Conservation (phyloP, 768 basidiomycete genomes). For the Termitomyces sp. region DNA sequence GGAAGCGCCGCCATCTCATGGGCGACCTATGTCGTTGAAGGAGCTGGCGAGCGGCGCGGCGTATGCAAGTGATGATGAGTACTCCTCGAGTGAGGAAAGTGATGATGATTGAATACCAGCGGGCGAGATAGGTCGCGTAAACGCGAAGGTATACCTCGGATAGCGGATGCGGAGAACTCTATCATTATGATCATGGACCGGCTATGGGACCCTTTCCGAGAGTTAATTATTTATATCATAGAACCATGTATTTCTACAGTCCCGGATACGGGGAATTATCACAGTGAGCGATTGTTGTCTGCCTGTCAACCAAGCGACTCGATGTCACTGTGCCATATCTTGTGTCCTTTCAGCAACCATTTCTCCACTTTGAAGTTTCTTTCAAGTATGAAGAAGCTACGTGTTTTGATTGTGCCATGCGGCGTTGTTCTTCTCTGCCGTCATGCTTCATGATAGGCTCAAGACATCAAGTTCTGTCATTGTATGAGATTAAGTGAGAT, state of each 20-base stretch:
- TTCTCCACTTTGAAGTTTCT: neutral
- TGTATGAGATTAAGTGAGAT: neutral
- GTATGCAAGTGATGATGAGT: constrained; percentile 41
- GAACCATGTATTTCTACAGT: constrained; percentile 7
- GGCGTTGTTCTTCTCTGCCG: neutral
- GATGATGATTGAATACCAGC: constrained; percentile 46
- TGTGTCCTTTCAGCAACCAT: neutral
- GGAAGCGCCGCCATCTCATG: constrained; percentile 13
- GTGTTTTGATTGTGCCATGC: neutral
- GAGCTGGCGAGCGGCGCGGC: constrained; percentile 25
- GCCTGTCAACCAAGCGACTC: neutral
- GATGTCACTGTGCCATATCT: neutral
- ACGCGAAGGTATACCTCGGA: neutral
- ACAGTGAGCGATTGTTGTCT: neutral
- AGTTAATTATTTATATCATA: neutral
- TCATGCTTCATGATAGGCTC: neutral
- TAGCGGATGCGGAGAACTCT: neutral
- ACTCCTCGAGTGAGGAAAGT: constrained; percentile 53
- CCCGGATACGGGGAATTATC: neutral
- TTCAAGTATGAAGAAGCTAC: neutral
- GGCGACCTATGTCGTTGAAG: constrained; percentile 18
- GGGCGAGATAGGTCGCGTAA: neutral
- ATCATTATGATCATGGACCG: neutral
- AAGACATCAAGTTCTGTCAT: neutral
- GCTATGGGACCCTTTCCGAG: neutral